Base-by-base conservation (phyloP, 441 rosid species). In the Croton setiger region DNA sequence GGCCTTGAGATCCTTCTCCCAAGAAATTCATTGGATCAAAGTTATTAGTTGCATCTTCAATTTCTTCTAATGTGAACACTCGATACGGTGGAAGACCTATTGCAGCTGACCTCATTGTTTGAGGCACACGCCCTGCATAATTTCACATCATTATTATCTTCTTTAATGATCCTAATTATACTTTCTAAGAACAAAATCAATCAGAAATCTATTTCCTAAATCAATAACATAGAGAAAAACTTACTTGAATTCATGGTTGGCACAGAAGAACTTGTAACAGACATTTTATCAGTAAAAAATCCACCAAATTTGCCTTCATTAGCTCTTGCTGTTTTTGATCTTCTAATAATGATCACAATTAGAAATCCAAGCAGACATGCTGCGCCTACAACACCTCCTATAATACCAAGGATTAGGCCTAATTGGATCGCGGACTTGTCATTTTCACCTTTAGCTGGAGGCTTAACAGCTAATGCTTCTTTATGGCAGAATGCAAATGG, bases 1-100 rank as follows among this genome's bases (percentile, higher is more conserved):
- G 89, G 67, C 87, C 96, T 33, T 86, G 84, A 44, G 80, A 65
- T 63, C 70, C 90, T 70, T 87, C 87, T 48, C 78, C 81, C 55
- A 88, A 52, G 64, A 90, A 83, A 76, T 85, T 87, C 64, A 75
- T 63, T 62, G 84, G 80, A 77, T 94, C 90, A 64, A 94, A 94
- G 67, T 84, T 85, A 78, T 83, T 84, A 11, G 97, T 94, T 41
- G 92, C 99, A 61, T 88, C 94, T 79, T 94, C 98, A 21, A 94
- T 71, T 58, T 94, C 97, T 75, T 94, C 98, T 76, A 88, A 74
- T 20, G 86, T 77, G 84, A 87, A 90, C 53, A 80, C 78, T 0
- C 83, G 85, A 71, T 87, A 92, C 0, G 89, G 88, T 18, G 89
- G 86, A 18, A 94, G 87, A 59, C 98, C 98, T 11, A 94, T 84